Evolutionary conservation across 495 filamentous ascomycete genomes (phyloP), one percentile per base, ranked within the genome.

Genomic region (Cercophora sp.): DNA sequence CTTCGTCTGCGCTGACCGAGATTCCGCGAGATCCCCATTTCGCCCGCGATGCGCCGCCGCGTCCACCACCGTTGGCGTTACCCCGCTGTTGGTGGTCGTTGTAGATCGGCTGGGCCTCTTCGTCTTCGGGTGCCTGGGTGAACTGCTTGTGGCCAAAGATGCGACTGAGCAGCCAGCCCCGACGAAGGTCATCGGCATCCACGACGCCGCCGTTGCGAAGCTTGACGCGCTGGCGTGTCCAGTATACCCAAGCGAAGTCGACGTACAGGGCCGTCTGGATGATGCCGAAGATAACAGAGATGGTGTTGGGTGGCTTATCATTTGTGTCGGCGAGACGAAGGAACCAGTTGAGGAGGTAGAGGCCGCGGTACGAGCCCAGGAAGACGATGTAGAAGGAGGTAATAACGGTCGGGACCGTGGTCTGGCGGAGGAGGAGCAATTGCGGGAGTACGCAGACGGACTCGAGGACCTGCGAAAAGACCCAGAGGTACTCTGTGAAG

Each of bases 221-320:
- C 80, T 96, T 96, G 60, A 98, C 91, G 27, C 89, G 81, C 71
- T 97, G 94, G 29, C 93, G 79, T 3, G 85, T 85, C 72, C 86
- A 96, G 73, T 98, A 98, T 0, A 98, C 89, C 91, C 91, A 96
- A 20, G 87, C 89, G 64, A 98, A 98, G 66, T 98, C 94, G 56
- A 91, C 63, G 65, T 97, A 96, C 46, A 97, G 80, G 1, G 84
- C 82, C 0, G 92, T 96, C 71, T 98, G 94, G 22, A 97, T 73
- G 55, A 95, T 71, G 31, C 92, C 93, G 66, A 94, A 96, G 45
- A 93, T 74, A 52, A 91, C 76, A 8, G 84, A 78, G 25, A 91
- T 77, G n/a, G 79, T 77, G 57, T 93, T 88, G 56, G 82, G 80
- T 45, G 74, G 69, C n/a, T 72, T 63, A 51, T 82, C 80, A 10